phyloP scores from a whole-genome alignment of 805 yeast genomes.

The Nakazawaea sp. region DNA sequence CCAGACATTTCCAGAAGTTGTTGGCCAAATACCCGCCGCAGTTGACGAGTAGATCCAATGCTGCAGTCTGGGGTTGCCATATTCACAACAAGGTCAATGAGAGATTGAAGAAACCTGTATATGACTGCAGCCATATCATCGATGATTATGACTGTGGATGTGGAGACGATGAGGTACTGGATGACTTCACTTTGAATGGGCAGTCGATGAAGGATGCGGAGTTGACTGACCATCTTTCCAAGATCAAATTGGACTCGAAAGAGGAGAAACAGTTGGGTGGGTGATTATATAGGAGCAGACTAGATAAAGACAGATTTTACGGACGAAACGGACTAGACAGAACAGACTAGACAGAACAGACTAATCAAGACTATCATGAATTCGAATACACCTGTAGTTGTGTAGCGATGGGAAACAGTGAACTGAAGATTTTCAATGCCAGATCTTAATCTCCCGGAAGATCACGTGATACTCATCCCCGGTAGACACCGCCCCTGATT shows the following conservation, averaged over 20 bases:
- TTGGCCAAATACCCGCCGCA: constrained; percentile 80
- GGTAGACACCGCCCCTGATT: background rate
- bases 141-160: constrained; percentile 98
- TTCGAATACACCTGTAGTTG: too few relatives aligned
- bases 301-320: too few relatives aligned
- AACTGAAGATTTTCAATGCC: too few relatives aligned
- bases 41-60: constrained; percentile 62
- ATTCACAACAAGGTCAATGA: constrained; percentile 84
- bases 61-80: constrained; percentile 95
- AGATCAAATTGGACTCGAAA: constrained; percentile 38
- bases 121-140: constrained; percentile 78
- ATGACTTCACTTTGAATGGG: constrained; percentile 25
- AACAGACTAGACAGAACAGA: too few relatives aligned
- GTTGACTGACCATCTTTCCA: constrained; percentile 31
- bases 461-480: too few relatives aligned
- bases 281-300: too few relatives aligned
- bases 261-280: constrained; percentile 40
- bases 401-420: too few relatives aligned
- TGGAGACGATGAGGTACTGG: constrained; percentile 61
- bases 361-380: too few relatives aligned
- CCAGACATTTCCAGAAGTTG: constrained; percentile 76
- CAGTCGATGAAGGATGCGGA: constrained; percentile 16
- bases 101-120: constrained; percentile 56
- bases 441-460: too few relatives aligned
- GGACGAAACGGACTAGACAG: too few relatives aligned